Conservation (phyloP, 176 grass and related monocot species). For the Alopecurus myosuroides region DNA sequence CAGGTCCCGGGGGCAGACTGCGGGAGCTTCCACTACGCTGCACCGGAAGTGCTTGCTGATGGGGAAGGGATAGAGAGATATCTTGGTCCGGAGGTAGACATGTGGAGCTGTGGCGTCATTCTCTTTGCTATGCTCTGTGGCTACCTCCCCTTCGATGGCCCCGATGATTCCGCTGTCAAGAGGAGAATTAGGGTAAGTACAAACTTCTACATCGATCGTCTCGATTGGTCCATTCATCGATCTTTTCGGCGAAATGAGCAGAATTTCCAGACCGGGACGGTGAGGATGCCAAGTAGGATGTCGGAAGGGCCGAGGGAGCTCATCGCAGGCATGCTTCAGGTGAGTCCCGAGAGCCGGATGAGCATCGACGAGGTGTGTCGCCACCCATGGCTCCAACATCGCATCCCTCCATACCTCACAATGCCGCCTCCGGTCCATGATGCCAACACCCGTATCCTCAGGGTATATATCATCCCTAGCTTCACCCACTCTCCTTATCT, state of each 20-base stretch:
- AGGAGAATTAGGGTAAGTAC: slow-evolving; percentile 40
- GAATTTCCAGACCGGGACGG: slow-evolving; percentile 28
- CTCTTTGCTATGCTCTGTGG: slow-evolving; percentile 76
- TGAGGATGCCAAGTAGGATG: slow-evolving; percentile 38
- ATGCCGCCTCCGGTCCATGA: slow-evolving; percentile 13
- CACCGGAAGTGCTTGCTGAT: slow-evolving; percentile 33
- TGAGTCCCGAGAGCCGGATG: slow-evolving; percentile 38
- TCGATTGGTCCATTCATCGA: not conserved
- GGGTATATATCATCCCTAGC: not conserved
- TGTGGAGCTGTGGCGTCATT: slow-evolving; percentile 72
- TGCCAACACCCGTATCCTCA: slow-evolving; percentile 19
- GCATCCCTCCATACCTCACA: slow-evolving; percentile 46
- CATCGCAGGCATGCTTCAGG: slow-evolving; percentile 49
- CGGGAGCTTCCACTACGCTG: slow-evolving; percentile 55
- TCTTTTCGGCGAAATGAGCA: not conserved
- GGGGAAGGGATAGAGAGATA: not conserved
- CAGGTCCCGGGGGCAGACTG: slow-evolving; percentile 38
- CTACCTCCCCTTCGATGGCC: slow-evolving; percentile 58
- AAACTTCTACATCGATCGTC: not conserved
- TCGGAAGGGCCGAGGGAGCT: slow-evolving; percentile 44
- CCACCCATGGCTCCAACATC: slow-evolving; percentile 47
- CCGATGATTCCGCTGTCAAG: slow-evolving; percentile 26
- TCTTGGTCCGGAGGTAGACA: slow-evolving; percentile 58
- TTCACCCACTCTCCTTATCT: no score
- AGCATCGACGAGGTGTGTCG: slow-evolving; percentile 45